Conservation (phyloP, 208 protist species). For the Acanthamoeba healyi region DNA sequence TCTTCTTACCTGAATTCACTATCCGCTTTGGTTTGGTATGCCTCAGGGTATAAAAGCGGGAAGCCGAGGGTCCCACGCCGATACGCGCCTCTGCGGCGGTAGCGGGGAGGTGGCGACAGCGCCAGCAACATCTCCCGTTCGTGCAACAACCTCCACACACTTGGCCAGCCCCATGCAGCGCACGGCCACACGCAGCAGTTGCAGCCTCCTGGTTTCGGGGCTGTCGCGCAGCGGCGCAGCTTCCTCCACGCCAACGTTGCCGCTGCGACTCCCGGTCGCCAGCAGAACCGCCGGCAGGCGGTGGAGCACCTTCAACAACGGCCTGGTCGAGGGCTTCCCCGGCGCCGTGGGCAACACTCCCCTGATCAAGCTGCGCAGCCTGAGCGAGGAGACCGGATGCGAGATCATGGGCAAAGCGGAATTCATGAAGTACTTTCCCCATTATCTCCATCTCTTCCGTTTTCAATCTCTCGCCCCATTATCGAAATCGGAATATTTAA, state of each 20-base stretch:
- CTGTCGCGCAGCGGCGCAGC: neutral
- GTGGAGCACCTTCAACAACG: slow-evolving; percentile 53
- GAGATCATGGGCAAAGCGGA: slow-evolving; percentile 85
- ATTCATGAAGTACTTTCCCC: slow-evolving; percentile 77
- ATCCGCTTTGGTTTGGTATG: neutral
- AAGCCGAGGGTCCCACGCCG: neutral
- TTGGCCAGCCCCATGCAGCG: neutral
- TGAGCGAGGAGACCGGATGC: slow-evolving; percentile 78
- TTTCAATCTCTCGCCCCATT: neutral
- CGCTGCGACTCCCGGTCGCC: no score
- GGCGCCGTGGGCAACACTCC: slow-evolving; percentile 79
- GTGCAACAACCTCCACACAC: no score
- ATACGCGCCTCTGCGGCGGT: no score
- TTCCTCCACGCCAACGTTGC: no score
- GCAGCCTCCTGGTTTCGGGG: neutral
- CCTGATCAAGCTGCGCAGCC: slow-evolving; percentile 47
- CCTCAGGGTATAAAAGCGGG: neutral
- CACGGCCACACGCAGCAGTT: neutral
- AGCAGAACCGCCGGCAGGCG: neutral
- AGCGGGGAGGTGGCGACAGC: no score
- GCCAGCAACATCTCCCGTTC: no score
- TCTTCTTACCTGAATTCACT: neutral
- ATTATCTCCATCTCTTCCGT: neutral
- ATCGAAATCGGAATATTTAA: neutral
- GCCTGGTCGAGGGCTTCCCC: slow-evolving; percentile 65